These are phyloP conservation scores for Suillus subalutaceus DNA, from an alignment of 768 basidiomycete species.

Conservation along the genomic window DNA sequence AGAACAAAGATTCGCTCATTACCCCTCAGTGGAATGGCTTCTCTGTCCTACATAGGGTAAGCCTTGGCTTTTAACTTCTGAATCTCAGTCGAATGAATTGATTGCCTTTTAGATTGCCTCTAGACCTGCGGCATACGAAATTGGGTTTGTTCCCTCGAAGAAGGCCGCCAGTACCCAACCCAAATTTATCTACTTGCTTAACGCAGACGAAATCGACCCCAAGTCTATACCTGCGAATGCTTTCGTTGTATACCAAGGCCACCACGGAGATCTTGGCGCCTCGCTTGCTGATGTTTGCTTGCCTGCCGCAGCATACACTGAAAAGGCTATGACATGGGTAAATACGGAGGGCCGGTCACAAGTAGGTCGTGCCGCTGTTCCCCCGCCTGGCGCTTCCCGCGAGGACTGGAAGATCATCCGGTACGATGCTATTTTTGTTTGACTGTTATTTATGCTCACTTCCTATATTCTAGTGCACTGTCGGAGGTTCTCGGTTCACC, in stretches of 20 bases:
- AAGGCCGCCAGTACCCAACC: conserved; percentile 74
- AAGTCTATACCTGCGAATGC: conserved; percentile 86
- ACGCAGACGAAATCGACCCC: conserved; percentile 93
- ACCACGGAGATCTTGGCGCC: conserved; percentile 96
- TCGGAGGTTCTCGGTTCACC: conserved; percentile 83
- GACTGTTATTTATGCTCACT: background rate
- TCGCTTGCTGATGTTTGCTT: conserved; percentile 97
- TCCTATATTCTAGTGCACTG: conserved; percentile 60
- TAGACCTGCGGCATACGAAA: conserved; percentile 90
- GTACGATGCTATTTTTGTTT: conserved; percentile 40
- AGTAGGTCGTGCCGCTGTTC: conserved; percentile 87
- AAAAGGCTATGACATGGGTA: conserved; percentile 89
- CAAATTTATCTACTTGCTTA: conserved; percentile 96
- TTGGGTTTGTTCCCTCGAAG: conserved; percentile 89
- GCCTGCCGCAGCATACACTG: conserved; percentile 93
- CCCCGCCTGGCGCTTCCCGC: conserved; percentile 90
- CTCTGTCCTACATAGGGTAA: conserved; percentile 87
- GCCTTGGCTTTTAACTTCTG: conserved; percentile 28
- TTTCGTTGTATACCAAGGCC: conserved; percentile 98
- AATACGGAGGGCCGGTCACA: conserved; percentile 97
- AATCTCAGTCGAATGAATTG: conserved; percentile 8
- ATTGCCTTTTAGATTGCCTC: conserved; percentile 70
- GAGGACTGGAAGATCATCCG: conserved; percentile 99
- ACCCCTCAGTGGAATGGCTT: conserved; percentile 97
- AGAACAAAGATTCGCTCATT: conserved; percentile 72